Percentiles rank a stretch among this genome's conserved stretches.
phyloP scores from a whole-genome alignment of 2,329 filamentous ascomycete species.

The Tympanopsis confertula region DNA sequence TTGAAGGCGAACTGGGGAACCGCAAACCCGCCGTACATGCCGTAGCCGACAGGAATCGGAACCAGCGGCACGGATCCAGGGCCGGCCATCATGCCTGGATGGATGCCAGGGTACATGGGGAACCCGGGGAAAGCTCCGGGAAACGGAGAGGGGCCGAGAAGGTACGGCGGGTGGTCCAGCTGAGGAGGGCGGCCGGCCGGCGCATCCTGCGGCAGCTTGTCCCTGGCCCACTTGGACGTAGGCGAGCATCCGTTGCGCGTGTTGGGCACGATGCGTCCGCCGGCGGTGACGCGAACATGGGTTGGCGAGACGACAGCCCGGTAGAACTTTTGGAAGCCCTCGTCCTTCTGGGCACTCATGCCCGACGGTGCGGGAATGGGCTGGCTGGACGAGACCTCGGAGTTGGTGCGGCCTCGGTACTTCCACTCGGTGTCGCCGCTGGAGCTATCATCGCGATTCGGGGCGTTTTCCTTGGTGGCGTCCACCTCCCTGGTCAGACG shows the following conservation, averaged over 20 bases:
- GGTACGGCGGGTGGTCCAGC: neutral
- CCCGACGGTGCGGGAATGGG: conserved; percentile 41
- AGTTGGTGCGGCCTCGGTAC: conserved; percentile 31
- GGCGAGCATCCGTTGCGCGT: conserved; percentile 41
- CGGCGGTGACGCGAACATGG: conserved; percentile 55
- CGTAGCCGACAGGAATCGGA: neutral
- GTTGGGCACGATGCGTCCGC: conserved; percentile 56
- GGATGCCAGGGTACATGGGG: neutral
- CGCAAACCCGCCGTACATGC: neutral
- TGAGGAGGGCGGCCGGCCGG: neutral
- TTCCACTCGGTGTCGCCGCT: conserved; percentile 14
- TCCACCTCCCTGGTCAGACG: neutral
- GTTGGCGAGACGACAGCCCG: conserved; percentile 58
- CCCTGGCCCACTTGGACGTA: conserved; percentile 28
- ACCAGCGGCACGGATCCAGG: neutral
- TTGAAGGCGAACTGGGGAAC: neutral
- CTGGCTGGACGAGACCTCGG: conserved; percentile 27
- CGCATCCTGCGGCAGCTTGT: neutral
- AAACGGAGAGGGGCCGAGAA: neutral
- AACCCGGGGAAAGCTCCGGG: neutral
- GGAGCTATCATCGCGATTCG: no score
- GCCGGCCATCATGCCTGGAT: neutral
- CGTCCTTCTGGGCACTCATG: conserved; percentile 40
- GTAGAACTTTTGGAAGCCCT: conserved; percentile 59
- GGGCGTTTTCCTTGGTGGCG: neutral